Evolutionary conservation across 768 basidiomycete species (phyloP).

Genomic region (Kwoniella europaea): DNA sequence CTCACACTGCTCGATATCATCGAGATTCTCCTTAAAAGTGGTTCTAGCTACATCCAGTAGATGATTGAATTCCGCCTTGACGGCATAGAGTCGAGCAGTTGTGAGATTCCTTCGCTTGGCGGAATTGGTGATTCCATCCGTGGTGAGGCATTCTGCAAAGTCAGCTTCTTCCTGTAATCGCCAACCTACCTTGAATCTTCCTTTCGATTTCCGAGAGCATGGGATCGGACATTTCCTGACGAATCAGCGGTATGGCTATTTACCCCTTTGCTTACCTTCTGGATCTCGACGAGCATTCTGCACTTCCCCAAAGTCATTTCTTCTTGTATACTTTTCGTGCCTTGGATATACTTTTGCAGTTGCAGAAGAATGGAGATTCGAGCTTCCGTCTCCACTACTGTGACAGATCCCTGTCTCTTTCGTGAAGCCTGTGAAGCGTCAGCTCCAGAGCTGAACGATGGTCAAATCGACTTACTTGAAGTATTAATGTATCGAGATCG

Average conservation of each 20-base stretch:
- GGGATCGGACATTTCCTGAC: conserved; percentile 14
- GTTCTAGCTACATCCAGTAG: conserved; percentile 93
- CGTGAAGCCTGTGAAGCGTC: conserved; percentile 12
- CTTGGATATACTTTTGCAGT: conserved; percentile 69
- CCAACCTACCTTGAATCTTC: neutral
- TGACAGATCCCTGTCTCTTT: neutral
- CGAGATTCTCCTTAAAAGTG: conserved; percentile 90
- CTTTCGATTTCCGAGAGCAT: neutral
- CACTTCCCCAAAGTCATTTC: neutral
- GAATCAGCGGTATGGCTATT: neutral
- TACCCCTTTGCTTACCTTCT: neutral
- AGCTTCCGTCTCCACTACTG: conserved; percentile 25
- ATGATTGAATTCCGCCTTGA: conserved; percentile 80
- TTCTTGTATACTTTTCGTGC: neutral
- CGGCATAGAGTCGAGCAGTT: conserved; percentile 71
- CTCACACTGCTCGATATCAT: conserved; percentile 67
- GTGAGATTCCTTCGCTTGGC: neutral
- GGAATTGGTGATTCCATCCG: neutral
- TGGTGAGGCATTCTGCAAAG: neutral
- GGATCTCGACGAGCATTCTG: conserved; percentile 53
- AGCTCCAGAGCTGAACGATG: neutral
- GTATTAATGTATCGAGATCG: conserved; percentile 87
- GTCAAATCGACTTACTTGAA: conserved; percentile 30
- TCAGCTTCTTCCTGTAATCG: neutral
- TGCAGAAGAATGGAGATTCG: conserved; percentile 66